Evolutionary conservation across 768 basidiomycete genomes (phyloP).

Genomic region (Amanita phalloides): DNA sequence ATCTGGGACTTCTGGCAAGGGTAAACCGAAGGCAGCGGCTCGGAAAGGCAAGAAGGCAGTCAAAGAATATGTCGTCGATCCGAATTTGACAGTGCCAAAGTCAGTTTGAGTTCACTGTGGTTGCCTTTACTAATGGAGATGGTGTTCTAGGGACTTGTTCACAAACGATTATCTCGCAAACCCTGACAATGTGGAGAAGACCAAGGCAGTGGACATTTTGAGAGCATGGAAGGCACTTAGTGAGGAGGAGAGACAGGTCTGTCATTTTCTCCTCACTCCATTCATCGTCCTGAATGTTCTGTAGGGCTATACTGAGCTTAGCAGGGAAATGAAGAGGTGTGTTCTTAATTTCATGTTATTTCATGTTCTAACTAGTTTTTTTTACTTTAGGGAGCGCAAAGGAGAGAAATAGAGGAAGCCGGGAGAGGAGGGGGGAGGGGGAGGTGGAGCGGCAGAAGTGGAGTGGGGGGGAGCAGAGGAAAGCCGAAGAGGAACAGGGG

Average conservation of each 20-base stretch:
- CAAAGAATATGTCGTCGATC: background rate
- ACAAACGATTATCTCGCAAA: background rate
- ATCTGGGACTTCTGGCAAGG: too few species aligned
- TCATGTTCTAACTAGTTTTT: background rate
- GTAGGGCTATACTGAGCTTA: background rate
- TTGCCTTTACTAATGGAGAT: constrained; percentile 1
- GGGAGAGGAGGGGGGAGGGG: background rate
- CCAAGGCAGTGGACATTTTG: background rate
- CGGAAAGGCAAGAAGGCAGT: background rate
- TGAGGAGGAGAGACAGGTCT: background rate
- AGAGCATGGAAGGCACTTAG: background rate
- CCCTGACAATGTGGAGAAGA: background rate
- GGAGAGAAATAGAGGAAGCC: background rate
- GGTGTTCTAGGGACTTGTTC: constrained; percentile 1
- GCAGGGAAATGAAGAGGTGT: background rate
- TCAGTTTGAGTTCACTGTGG: background rate
- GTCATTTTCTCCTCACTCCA: background rate
- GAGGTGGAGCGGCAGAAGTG: background rate
- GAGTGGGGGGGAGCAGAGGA: background rate
- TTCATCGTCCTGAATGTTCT: background rate
- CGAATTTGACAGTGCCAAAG: background rate
- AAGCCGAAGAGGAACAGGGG: background rate
- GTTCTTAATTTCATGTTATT: constrained; percentile 1
- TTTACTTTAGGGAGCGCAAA: constrained; percentile 2
- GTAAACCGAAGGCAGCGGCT: background rate